Conservation (phyloP, 2,329 filamentous ascomycete genomes). For the Xylariaceae sp. region DNA sequence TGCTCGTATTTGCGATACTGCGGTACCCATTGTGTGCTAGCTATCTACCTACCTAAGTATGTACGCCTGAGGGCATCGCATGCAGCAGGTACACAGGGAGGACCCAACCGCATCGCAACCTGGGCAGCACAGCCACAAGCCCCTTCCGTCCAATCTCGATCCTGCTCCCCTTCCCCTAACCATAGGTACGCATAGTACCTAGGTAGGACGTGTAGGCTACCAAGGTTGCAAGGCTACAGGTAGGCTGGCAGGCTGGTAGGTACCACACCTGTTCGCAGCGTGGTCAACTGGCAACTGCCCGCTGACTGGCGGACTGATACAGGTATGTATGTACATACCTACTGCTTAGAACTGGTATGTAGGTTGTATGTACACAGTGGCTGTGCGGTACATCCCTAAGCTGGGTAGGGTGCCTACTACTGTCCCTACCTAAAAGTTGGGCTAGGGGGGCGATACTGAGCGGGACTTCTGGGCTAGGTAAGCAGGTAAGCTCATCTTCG, state of each 20-base stretch:
- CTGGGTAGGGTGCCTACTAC: too few species aligned
- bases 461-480: constrained; percentile 3
- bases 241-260: neutral
- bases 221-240: neutral
- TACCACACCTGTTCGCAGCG: neutral
- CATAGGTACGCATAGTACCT: too few species aligned
- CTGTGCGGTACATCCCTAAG: too few species aligned
- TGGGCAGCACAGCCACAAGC: neutral
- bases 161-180: neutral
- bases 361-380: neutral
- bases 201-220: neutral
- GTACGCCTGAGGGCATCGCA: too few species aligned
- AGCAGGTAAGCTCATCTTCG: constrained; percentile 14
- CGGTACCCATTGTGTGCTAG: neutral
- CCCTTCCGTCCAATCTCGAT: neutral
- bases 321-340: too few species aligned
- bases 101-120: neutral
- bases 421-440: neutral
- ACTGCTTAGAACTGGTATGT: constrained; percentile 5
- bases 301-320: too few species aligned
- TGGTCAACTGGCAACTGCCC: too few species aligned
- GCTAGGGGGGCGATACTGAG: constrained; percentile 16
- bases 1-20: neutral
- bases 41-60: too few species aligned
- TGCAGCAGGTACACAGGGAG: neutral